These are phyloP conservation scores for Plenodomus biglobosus DNA, from an alignment of 2,329 filamentous ascomycete genomes.

Conservation along the genomic window DNA sequence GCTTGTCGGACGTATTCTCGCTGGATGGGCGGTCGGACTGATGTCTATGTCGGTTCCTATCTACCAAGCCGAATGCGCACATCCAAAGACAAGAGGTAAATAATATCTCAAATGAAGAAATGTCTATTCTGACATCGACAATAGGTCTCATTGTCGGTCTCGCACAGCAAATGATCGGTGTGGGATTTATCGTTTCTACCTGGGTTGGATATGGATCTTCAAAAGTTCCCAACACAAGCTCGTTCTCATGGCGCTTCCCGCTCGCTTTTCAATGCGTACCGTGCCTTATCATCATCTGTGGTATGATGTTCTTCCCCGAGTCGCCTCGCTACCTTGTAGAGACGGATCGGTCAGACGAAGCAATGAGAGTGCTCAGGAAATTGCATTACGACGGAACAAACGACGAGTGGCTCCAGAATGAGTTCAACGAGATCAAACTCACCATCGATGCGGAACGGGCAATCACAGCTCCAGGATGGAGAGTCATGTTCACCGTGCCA, in stretches of 20 bases:
- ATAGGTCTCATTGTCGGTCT: constrained; percentile 56
- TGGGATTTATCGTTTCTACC: constrained; percentile 60
- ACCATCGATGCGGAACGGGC: constrained; percentile 63
- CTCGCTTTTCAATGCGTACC: constrained; percentile 52
- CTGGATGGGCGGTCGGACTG: constrained; percentile 59
- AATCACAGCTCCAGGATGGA: constrained; percentile 57
- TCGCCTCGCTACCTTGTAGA: constrained; percentile 43
- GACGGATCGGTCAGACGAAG: constrained; percentile 60
- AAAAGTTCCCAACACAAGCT: constrained; percentile 40
- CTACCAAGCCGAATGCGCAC: constrained; percentile 65
- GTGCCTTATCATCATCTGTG: constrained; percentile 47
- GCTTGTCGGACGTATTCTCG: constrained; percentile 60
- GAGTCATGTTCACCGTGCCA: constrained; percentile 59
- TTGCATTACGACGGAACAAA: constrained; percentile 58
- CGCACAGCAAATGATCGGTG: constrained; percentile 59
- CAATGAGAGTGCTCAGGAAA: constrained; percentile 47
- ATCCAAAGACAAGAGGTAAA: constrained; percentile 58
- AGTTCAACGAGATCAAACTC: constrained; percentile 62
- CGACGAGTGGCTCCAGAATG: constrained; percentile 60
- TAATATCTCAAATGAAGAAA: neutral
- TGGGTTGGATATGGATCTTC: constrained; percentile 53
- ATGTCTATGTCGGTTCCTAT: constrained; percentile 63
- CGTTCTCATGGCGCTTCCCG: constrained; percentile 49
- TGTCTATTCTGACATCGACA: neutral
- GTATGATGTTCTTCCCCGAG: constrained; percentile 48